These are phyloP conservation scores for Linnemannia zychae DNA, from an alignment of 192 early-diverging fungal genomes.

Conservation along the genomic window DNA sequence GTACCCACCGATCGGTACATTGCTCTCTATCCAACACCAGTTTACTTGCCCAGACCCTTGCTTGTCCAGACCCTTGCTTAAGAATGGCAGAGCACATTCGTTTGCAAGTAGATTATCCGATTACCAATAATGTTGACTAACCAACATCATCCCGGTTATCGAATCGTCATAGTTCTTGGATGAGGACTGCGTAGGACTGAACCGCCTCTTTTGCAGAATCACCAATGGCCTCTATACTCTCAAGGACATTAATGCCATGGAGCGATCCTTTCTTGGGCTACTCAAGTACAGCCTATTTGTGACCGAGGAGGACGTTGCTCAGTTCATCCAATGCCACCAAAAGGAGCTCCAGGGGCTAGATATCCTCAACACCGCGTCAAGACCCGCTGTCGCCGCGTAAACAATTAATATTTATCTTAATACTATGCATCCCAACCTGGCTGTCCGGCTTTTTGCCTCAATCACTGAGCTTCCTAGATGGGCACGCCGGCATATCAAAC, in stretches of 20 bases:
- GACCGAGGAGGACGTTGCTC: constrained; percentile 59
- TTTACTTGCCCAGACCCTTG: neutral
- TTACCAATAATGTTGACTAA: neutral
- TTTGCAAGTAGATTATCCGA: neutral
- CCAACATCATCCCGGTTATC: constrained; percentile 31
- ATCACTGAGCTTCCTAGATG: no score
- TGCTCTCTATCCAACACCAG: no score
- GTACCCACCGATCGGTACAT: neutral
- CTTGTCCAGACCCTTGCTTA: neutral
- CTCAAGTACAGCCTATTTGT: constrained; percentile 69
- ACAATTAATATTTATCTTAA: neutral
- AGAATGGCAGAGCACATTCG: neutral
- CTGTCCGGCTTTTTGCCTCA: no score
- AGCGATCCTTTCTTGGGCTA: constrained; percentile 67
- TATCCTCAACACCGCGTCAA: constrained; percentile 24
- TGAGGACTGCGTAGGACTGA: constrained; percentile 53
- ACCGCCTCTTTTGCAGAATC: constrained; percentile 55
- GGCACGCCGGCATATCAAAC: no score
- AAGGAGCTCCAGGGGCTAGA: constrained; percentile 45
- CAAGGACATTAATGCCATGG: constrained; percentile 70
- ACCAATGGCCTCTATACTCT: constrained; percentile 65
- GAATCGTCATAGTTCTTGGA: constrained; percentile 37
- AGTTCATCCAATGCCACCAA: constrained; percentile 57
- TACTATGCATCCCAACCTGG: neutral
- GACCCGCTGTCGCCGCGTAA: constrained; percentile 24